phyloP scores from a whole-genome alignment of 176 grass and related monocot species.

The Panicum miliaceum region DNA sequence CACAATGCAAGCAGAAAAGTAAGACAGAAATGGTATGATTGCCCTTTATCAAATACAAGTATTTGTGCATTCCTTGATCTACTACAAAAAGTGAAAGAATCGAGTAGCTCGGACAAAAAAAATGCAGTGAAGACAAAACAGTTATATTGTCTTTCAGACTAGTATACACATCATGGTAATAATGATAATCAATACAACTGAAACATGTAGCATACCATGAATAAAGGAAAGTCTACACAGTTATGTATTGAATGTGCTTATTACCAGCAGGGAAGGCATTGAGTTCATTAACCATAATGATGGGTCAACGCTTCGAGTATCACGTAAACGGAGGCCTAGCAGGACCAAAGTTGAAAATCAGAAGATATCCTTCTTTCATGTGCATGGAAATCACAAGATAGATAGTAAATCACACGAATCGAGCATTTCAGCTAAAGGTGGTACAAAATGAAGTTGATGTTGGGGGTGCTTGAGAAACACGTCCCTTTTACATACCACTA shows the following conservation, averaged over 20 bases:
- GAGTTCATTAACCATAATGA: slow-evolving; percentile 97
- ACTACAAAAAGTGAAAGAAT: slow-evolving; percentile 26
- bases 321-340: slow-evolving; percentile 83
- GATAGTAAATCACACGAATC: background rate
- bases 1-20: background rate
- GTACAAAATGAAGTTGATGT: slow-evolving; percentile 13
- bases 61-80: slow-evolving; percentile 26
- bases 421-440: background rate
- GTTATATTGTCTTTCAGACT: background rate
- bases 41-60: slow-evolving; percentile 9
- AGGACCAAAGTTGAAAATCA: slow-evolving; percentile 23
- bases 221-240: background rate
- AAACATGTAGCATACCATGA: slow-evolving; percentile 22
- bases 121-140: background rate
- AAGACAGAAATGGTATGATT: background rate
- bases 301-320: slow-evolving; percentile 94
- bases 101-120: background rate
- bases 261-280: slow-evolving; percentile 95
- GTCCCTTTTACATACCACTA: slow-evolving; percentile 61
- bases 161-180: background rate
- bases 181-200: slow-evolving; percentile 17
- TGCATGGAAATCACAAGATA: slow-evolving; percentile 12
- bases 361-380: background rate
- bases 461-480: background rate
- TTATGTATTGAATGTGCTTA: background rate